Base-by-base conservation (phyloP, 169 alveolate genomes). In the Cryptosporidium tyzzeri region DNA sequence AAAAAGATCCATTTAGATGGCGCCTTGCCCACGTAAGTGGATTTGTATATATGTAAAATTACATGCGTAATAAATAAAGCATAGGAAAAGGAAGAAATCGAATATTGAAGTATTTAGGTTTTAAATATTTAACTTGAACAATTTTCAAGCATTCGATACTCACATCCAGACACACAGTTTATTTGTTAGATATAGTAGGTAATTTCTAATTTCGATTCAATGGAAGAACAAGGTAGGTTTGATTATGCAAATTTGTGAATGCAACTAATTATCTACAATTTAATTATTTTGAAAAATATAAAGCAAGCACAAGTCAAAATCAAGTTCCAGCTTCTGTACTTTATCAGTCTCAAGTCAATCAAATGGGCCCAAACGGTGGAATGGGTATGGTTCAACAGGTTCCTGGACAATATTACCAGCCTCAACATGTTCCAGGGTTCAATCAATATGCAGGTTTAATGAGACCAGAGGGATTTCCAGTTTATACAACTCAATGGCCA, bases 1-100 rank as follows among this genome's bases (percentile, higher is more conserved):
- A 73, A 73, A 73, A 73, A 73, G 86, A 73, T 73, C 86, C 55
- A n/a, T 59, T 4, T 37, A 9, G 6, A 2, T 73, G 86, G 86
- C 86, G 86, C 86, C 86, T 69, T 58, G 70, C 67, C 86, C 86
- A 73, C 86, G 86, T 39, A 73, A 73, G 86, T 73, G 86, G 86
- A 73, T 73, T 53, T 73, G 51, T 31, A 8, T 65, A 41, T 18
- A 35, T 33, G 50, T 48, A 48, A 5, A 48, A 44, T 10, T 65
- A 65, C 71, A 65, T 65, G 71, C 51, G 71, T 39, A 35, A 35
- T 65, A 37, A 37, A 33, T 21, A 65, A 33, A 65, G 71, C 50
- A 31, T 65, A 21, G 10, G 50, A 29, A 8, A 14, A 29, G 71
- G 33, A 29, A 35, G 14, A 65, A 65, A 33, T 26, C 67, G 33